Conservation (phyloP, 1,284 basidiomycete species). For the Phellopilus nigrolimitatus region DNA sequence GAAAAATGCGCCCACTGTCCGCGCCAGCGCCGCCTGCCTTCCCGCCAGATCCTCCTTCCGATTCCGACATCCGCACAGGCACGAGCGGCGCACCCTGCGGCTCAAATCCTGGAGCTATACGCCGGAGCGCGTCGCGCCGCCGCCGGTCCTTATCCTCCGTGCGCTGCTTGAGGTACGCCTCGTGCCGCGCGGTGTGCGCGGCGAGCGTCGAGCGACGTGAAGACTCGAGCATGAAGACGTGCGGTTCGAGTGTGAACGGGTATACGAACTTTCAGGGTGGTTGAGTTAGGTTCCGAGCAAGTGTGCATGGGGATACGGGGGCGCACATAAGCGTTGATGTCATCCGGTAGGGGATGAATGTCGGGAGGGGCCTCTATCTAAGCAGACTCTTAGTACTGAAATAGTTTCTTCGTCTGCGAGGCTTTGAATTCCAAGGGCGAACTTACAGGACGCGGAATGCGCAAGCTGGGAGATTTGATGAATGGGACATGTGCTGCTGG, state of each 20-base stretch:
- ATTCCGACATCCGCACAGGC: conserved; percentile 37
- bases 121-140: conserved; percentile 68
- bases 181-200: conserved; percentile 59
- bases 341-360: conserved; percentile 88
- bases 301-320: background rate
- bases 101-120: conserved; percentile 73
- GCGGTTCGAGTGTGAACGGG: conserved; percentile 86
- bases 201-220: conserved; percentile 63
- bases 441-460: conserved; percentile 74
- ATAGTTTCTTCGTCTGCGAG: background rate
- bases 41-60: conserved; percentile 11
- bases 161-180: conserved; percentile 63
- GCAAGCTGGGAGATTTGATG: conserved; percentile 88
- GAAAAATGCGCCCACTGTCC: conserved; percentile 22
- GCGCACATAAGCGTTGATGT: conserved; percentile 80
- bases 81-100: conserved; percentile 52
- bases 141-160: conserved; percentile 75
- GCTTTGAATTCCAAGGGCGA: background rate
- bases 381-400: background rate
- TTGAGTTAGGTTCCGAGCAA: background rate
- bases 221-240: conserved; percentile 69
- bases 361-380: conserved; percentile 83
- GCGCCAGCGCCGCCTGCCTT: conserved; percentile 8
- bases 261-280: conserved; percentile 73
- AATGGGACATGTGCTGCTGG: conserved; percentile 72